These are phyloP conservation scores for Citrus unshiu DNA, from an alignment of 345 rosid genomes.

Conservation along the genomic window DNA sequence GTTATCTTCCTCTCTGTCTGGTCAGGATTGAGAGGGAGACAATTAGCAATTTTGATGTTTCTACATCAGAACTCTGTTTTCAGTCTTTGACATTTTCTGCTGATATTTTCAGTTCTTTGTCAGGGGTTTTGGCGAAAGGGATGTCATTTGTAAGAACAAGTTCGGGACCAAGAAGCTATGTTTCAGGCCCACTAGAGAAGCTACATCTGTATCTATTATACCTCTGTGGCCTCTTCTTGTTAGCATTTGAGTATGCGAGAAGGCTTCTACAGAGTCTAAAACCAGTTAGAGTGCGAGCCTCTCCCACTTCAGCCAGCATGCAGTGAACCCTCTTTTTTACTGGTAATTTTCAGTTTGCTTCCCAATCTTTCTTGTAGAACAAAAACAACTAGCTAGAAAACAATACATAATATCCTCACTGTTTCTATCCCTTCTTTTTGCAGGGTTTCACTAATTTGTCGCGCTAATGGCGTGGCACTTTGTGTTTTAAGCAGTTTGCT, in stretches of 20 bases:
- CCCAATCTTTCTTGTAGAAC: background rate
- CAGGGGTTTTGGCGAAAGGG: conserved; percentile 46
- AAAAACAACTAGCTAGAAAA: background rate
- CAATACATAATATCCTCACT: background rate
- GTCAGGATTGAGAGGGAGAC: background rate
- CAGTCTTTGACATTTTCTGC: background rate
- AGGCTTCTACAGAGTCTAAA: conserved; percentile 44
- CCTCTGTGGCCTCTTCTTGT: conserved; percentile 53
- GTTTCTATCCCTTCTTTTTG: background rate
- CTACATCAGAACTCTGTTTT: background rate
- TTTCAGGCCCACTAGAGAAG: conserved; percentile 29
- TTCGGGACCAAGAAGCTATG: conserved; percentile 33
- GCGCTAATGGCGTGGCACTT: background rate
- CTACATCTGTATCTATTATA: conserved; percentile 45
- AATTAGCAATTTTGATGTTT: background rate
- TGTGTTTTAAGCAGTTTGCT: background rate
- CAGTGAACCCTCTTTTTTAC: conserved; percentile 19
- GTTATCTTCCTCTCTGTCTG: background rate
- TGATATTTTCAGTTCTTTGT: conserved; percentile 8
- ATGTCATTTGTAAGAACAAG: conserved; percentile 22
- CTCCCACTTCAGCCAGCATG: conserved; percentile 33
- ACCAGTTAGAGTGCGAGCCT: conserved; percentile 53
- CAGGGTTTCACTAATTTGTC: conserved; percentile 18
- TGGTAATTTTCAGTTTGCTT: conserved; percentile 27
- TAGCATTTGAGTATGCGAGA: conserved; percentile 49